These are phyloP conservation scores for Zygnema circumcarinatum DNA, from an alignment of 139 green algal species.

Conservation along the genomic window DNA sequence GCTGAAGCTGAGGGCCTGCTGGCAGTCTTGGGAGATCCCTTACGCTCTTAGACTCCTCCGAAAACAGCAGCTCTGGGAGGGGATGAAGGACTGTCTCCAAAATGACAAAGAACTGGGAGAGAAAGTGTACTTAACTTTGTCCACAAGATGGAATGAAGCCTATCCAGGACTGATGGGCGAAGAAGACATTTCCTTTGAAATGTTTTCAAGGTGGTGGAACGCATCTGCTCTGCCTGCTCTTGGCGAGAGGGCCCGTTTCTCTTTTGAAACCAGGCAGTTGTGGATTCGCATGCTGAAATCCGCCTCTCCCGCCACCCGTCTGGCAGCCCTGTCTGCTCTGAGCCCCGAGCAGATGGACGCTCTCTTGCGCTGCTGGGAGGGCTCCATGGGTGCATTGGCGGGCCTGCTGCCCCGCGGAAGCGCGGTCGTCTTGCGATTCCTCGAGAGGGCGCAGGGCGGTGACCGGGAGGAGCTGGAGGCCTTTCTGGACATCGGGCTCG, in stretches of 20 bases:
- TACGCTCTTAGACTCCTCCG: neutral
- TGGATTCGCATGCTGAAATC: neutral
- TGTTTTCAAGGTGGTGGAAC: neutral
- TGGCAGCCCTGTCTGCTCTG: neutral
- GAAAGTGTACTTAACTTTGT: neutral
- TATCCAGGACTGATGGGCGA: neutral
- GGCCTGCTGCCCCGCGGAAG: neutral
- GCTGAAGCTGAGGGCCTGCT: neutral
- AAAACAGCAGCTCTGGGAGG: neutral
- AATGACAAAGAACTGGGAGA: neutral
- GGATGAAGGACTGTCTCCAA: neutral
- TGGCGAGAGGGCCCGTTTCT: neutral
- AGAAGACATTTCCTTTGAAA: neutral
- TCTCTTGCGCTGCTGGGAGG: neutral
- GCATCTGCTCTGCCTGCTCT: neutral
- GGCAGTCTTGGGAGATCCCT: neutral
- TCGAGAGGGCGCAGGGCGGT: neutral
- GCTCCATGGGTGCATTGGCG: neutral
- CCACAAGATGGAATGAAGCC: neutral
- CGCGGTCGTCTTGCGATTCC: neutral
- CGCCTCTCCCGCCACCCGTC: neutral
- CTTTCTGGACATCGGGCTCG: neutral
- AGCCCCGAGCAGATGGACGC: neutral
- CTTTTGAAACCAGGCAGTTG: neutral
- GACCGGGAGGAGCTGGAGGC: neutral